Evolutionary conservation across 139 green algal genomes (phyloP), one percentile per base, ranked within the genome.

Genomic region (Coelastrella sp.): DNA sequence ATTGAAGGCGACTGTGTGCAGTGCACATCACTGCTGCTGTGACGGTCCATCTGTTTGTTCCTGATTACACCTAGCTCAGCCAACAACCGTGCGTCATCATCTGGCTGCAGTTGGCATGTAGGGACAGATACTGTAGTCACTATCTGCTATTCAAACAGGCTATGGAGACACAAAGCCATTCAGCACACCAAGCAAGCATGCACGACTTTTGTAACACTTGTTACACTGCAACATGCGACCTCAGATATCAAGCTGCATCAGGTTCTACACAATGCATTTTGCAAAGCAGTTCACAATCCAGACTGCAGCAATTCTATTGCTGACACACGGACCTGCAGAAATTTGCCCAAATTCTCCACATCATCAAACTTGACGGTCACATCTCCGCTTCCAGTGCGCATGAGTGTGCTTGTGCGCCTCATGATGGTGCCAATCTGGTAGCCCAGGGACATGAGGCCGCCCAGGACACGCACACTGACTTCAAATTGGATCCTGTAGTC

Each of bases 391-490:
- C 27, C n/a, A 73, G 11, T 24, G 24, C 91, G 87, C 6, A 91
- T 76, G 63, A 90, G 95, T 12, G 94, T 89, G 60, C 89, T 94
- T 24, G 89, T 96, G 63, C 98, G 96, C 58, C 96, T 95, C 95
- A 99, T 96, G 93, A 99, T 98, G 79, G 94, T 96, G 57, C 96
- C 97, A n/a, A 99, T 98, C 91, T 98, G 93, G 90, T 99, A 99
- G 49, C 98, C 98, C 80, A 99, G 94, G n/a, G 98, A 96, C 97
- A 99, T 99, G 25, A 99, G 96, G 11, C 98, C 98, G 17, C 98
- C 98, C 82, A 99, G 92, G 82, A 99, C 97, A 27, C 96, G 94
- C 61, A 99, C 97, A 65, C 78, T 56, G 79, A 99, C 98, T 95
- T 99, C 98, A 92, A 99, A 99, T 7, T 95, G 95, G 89, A 99